phyloP scores from a whole-genome alignment of 2,329 filamentous ascomycete species.

The Dactylellina parvicollis region DNA sequence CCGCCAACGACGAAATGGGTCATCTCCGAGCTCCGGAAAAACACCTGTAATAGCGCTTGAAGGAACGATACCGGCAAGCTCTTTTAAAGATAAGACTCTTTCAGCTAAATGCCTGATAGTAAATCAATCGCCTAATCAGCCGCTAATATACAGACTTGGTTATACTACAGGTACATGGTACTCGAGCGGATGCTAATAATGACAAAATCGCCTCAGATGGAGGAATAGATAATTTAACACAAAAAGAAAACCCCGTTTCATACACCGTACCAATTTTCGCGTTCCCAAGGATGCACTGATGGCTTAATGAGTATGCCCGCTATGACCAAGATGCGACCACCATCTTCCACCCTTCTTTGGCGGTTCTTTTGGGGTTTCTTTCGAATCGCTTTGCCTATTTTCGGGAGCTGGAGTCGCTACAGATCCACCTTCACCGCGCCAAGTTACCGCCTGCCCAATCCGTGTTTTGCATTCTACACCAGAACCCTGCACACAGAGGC shows the following conservation, averaged over 20 bases:
- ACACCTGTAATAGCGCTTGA: not conserved
- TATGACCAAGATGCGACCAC: constrained; percentile 43
- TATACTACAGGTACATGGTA: not conserved
- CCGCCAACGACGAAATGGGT: not conserved
- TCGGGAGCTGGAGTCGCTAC: constrained; percentile 13
- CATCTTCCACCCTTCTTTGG: constrained; percentile 45
- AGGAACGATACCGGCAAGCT: not conserved
- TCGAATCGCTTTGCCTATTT: constrained; percentile 1
- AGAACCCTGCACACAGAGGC: constrained; percentile 40
- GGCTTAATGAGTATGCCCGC: not conserved
- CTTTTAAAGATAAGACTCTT: not conserved
- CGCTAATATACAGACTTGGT: constrained; percentile 6
- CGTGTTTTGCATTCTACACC: constrained; percentile 48
- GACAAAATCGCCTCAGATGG: not conserved
- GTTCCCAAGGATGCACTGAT: not conserved
- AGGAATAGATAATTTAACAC: not conserved
- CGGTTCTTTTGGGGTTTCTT: constrained; percentile 27
- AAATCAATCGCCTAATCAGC: not conserved
- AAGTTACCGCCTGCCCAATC: constrained; percentile 47
- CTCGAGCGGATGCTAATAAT: not conserved
- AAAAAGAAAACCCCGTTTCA: not conserved
- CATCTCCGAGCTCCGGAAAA: not conserved
- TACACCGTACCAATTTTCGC: not conserved
- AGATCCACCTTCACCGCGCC: constrained; percentile 43
- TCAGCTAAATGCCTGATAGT: not conserved